phyloP scores from a whole-genome alignment of 2,329 filamentous ascomycete species.

The Zymoseptoria pseudotritici region DNA sequence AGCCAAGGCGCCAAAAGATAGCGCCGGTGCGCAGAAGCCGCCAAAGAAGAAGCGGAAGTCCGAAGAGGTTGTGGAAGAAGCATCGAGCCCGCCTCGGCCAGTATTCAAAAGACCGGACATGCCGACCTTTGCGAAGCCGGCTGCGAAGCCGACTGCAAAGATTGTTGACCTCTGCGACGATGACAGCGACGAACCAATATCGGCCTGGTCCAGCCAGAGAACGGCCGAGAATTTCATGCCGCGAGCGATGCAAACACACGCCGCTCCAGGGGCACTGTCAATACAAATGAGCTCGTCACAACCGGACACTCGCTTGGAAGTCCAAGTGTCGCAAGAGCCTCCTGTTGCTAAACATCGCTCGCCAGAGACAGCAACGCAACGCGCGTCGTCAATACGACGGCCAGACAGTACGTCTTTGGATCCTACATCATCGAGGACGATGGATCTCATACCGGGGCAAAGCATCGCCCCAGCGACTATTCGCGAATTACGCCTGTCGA shows the following conservation, averaged over 20 bases:
- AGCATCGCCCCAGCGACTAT: conserved; percentile 1
- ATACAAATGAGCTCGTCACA: not conserved
- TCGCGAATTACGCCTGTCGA: not conserved
- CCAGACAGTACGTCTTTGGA: not conserved
- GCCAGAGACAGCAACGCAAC: not conserved
- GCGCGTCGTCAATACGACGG: not conserved
- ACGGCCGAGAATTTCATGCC: not conserved
- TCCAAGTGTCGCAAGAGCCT: not conserved
- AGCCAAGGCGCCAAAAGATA: not conserved
- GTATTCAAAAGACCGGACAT: not conserved
- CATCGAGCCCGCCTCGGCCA: not conserved
- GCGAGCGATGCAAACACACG: not conserved
- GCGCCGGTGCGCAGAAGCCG: not conserved
- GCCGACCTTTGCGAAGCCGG: not conserved
- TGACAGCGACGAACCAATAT: not conserved
- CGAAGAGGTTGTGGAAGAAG: not conserved
- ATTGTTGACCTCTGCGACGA: not conserved
- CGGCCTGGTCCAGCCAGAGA: not conserved
- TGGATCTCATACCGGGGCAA: conserved; percentile 5
- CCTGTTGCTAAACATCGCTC: not conserved
- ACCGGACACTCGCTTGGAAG: conserved; percentile 3
- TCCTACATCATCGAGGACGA: not conserved
- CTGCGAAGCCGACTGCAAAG: not conserved
- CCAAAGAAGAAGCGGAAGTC: not conserved
- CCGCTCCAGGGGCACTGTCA: not conserved